A percentile compares a stretch with the other conserved stretches of the same genome.
Evolutionary conservation across 495 filamentous ascomycete species (phyloP).

Genomic region (Neurospora terricola): DNA sequence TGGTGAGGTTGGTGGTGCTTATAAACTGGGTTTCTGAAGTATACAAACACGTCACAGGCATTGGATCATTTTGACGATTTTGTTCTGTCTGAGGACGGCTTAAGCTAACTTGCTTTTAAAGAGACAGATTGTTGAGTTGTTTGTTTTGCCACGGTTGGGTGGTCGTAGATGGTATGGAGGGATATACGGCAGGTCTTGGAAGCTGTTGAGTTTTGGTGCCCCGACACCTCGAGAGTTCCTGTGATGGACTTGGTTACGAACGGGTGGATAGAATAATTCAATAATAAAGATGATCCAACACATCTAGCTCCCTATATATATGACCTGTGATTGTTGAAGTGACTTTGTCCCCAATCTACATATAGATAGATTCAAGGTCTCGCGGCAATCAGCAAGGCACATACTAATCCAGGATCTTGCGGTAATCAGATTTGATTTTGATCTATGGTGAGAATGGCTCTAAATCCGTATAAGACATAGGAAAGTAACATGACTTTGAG

Average conservation of each 20-base stretch:
- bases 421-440: neutral
- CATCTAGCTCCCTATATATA: neutral
- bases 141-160: neutral
- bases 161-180: neutral
- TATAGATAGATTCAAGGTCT: neutral
- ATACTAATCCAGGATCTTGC: neutral
- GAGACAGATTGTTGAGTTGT: conserved; percentile 1
- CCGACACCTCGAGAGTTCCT: neutral
- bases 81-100: neutral
- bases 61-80: conserved; percentile 6
- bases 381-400: neutral
- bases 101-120: neutral
- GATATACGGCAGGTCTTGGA: neutral
- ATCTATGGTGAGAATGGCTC: neutral
- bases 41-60: neutral
- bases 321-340: neutral
- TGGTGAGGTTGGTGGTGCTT: conserved; percentile 37
- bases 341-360: neutral
- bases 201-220: neutral
- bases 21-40: conserved; percentile 40
- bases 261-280: neutral
- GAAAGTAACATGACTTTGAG: neutral
- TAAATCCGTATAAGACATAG: neutral
- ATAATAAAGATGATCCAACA: neutral
- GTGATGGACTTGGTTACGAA: neutral